Base-by-base conservation (phyloP, 2,329 filamentous ascomycete genomes). In the Botrytis squamosa region DNA sequence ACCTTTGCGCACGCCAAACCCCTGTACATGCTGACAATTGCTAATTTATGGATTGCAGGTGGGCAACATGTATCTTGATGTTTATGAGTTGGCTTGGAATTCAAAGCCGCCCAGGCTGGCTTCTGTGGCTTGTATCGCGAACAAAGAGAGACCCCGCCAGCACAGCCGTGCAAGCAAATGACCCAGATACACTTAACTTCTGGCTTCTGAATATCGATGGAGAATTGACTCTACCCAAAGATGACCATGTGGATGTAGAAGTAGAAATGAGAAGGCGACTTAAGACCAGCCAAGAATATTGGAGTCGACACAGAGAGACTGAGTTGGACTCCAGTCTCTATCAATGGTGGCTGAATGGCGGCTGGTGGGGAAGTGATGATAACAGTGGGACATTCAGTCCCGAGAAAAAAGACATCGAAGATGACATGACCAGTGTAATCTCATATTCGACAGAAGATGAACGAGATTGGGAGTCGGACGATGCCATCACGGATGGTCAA, bases 321-420 rank as follows among this genome's bases (percentile, higher is more conserved):
- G 88, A 89, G 57, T 85, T 98, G 3, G 92, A 95, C 76, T 86
- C 87, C 3, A 91, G 90, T 74, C 84, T 98, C 2, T 98, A 98
- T 81, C 85, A 86, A 44, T 96, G 95, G 89, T 98, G 94, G 92
- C 90, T 92, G 70, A 85, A 87, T 71, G 94, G 93, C 33, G 94
- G 93, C 12, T 93, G 93, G 84, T 98, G 94, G 90, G 95, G 95
- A 1, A 90, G 91, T 25, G 86, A 91, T 46, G 95, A 98, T 81
- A 86, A 86, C 8, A 97, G 93, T 79, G 93, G 92, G 42, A 92
- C 95, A 75, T 98, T 95, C 81, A 82, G 85, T 46, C 91, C 91
- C 0, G 79, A 82, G 12, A 82, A 85, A 18, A 81, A 84, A 7
- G 86, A 89, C 5, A 85, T 89, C 18, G 86, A 91, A 63, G 90